phyloP scores from a whole-genome alignment of 2,329 filamentous ascomycete species.

The Aureobasidium lini region DNA sequence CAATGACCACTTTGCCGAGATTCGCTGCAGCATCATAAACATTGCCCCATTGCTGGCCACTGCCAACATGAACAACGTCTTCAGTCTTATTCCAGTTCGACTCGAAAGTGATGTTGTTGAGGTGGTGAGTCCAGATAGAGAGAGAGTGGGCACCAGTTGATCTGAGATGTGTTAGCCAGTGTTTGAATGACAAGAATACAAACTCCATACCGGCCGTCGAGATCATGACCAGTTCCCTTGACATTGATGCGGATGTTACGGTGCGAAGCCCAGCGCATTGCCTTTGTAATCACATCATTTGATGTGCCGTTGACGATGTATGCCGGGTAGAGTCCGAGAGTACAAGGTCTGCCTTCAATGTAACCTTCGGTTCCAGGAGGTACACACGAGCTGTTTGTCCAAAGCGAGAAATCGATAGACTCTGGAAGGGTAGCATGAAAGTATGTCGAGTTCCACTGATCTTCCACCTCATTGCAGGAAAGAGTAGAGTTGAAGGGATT shows the following conservation, averaged over 20 bases:
- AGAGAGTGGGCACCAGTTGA: neutral
- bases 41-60: neutral
- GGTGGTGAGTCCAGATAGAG: neutral
- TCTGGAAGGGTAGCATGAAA: neutral
- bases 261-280: neutral
- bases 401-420: neutral
- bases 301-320: neutral
- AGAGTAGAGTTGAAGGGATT: neutral
- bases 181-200: neutral
- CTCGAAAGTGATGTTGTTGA: neutral
- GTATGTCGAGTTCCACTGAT: neutral
- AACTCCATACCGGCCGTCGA: neutral
- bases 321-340: neutral
- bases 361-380: neutral
- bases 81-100: neutral
- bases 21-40: slow-evolving; percentile 1
- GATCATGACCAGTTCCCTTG: neutral
- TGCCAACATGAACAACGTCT: neutral
- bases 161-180: neutral
- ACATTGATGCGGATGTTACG: neutral
- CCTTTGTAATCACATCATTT: neutral
- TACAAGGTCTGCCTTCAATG: neutral
- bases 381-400: neutral
- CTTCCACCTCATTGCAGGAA: neutral
- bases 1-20: neutral